A percentile compares a stretch with the other conserved stretches of the same genome.
Conservation (phyloP, 2,329 filamentous ascomycete genomes). For the Colletotrichum siamense region DNA sequence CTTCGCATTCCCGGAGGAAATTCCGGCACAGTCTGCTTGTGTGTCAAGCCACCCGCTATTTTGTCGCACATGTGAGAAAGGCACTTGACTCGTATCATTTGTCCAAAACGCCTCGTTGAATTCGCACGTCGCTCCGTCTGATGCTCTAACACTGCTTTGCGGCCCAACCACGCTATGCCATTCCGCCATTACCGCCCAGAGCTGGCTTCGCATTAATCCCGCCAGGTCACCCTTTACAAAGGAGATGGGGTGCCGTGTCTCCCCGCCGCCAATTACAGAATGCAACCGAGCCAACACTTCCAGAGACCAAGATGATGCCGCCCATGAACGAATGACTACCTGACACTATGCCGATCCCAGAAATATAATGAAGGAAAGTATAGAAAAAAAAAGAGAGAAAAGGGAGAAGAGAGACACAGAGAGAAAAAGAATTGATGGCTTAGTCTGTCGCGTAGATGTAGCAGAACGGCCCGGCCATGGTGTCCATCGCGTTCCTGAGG, state of each 20-base stretch:
- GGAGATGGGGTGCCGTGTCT: not conserved
- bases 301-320: not conserved
- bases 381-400: not conserved
- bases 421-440: not conserved
- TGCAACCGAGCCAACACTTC: not conserved
- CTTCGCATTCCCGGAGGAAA: not conserved
- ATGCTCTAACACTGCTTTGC: not conserved
- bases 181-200: not conserved
- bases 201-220: not conserved
- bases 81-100: not conserved
- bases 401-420: not conserved
- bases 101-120: not conserved
- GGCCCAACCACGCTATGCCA: not conserved
- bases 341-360: not conserved
- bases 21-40: not conserved
- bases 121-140: not conserved
- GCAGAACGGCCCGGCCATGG: constrained; percentile 46
- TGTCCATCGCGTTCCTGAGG: constrained; percentile 42
- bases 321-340: not conserved
- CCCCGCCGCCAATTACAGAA: not conserved
- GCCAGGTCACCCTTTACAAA: not conserved
- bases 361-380: not conserved
- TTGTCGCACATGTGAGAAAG: too few species aligned
- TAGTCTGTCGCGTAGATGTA: constrained; percentile 40
- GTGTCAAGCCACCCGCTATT: not conserved